A percentile compares a stretch with the other conserved stretches of the same genome.
phyloP scores from a whole-genome alignment of 148 eudicot genomes.

The Limonium bicolor region DNA sequence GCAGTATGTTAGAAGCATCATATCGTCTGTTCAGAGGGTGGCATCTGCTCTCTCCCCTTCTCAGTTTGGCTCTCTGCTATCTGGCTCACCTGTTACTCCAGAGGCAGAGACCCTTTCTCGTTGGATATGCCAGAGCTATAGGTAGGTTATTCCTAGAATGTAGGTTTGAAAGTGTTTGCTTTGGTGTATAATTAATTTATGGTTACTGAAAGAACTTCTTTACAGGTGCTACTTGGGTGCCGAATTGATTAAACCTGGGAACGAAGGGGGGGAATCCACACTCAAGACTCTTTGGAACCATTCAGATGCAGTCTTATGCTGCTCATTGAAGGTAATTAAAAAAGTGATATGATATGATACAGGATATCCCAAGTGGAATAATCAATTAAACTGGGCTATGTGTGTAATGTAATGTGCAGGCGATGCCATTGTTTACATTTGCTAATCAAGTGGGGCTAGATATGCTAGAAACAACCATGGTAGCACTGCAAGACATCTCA shows the following conservation, averaged over 20 bases:
- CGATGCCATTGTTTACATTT: constrained; percentile 61
- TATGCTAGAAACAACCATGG: constrained; percentile 76
- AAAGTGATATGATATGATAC: background rate
- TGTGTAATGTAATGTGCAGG: constrained; percentile 16
- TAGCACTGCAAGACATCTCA: constrained; percentile 63
- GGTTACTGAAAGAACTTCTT: background rate
- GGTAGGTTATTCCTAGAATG: constrained; percentile 13
- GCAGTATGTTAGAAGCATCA: constrained; percentile 56
- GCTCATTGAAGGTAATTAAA: constrained; percentile 41
- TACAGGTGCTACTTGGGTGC: constrained; percentile 49
- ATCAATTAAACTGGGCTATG: too few relatives aligned
- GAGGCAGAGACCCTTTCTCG: constrained; percentile 72
- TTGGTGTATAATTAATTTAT: background rate
- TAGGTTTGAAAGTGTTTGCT: background rate
- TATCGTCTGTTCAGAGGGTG: constrained; percentile 66
- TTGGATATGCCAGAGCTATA: constrained; percentile 74
- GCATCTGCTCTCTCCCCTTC: constrained; percentile 69
- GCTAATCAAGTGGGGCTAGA: constrained; percentile 82
- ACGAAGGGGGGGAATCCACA: constrained; percentile 31
- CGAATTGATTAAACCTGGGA: constrained; percentile 39
- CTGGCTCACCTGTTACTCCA: constrained; percentile 34
- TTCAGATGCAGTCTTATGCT: constrained; percentile 52
- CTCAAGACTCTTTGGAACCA: constrained; percentile 44
- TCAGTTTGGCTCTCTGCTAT: constrained; percentile 23
- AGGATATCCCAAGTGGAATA: too few relatives aligned